Conservation (phyloP, 495 filamentous ascomycete species). For the Talaromyces proteolyticus region DNA sequence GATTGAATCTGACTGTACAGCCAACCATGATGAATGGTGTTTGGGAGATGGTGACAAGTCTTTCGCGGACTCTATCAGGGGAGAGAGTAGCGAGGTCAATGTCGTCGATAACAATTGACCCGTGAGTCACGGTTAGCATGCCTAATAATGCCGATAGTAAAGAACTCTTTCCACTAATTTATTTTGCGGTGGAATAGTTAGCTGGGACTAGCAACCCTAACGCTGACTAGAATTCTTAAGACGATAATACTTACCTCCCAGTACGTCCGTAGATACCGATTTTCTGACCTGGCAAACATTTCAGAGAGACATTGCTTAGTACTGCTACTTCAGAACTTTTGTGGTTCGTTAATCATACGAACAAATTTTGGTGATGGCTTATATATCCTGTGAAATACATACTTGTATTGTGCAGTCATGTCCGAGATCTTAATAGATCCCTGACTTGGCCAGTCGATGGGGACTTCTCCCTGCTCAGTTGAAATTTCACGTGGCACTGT, state of each 20-base stretch:
- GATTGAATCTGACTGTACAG: constrained; percentile 33
- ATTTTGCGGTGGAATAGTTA: neutral
- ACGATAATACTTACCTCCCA: constrained; percentile 11
- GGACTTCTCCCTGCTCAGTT: constrained; percentile 21
- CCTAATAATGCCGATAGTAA: constrained; percentile 46
- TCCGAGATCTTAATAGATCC: neutral
- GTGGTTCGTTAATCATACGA: neutral
- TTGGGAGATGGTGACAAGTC: constrained; percentile 49
- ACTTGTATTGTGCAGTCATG: constrained; percentile 1
- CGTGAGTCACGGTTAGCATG: constrained; percentile 39
- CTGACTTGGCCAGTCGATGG: neutral
- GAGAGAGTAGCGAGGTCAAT: constrained; percentile 41
- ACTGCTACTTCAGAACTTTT: neutral
- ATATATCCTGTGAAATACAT: constrained; percentile 37
- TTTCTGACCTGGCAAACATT: constrained; percentile 42
- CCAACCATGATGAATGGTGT: constrained; percentile 38
- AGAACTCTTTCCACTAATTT: constrained; percentile 40
- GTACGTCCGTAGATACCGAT: constrained; percentile 43
- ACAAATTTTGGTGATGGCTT: constrained; percentile 16
- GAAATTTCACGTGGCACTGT: constrained; percentile 12
- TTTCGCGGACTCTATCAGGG: constrained; percentile 37
- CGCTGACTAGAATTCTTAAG: neutral
- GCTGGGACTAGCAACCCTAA: neutral
- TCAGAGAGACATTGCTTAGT: neutral
- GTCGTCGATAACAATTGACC: constrained; percentile 41